These are phyloP conservation scores for Acer negundo DNA, from an alignment of 345 rosid genomes.

Conservation along the genomic window DNA sequence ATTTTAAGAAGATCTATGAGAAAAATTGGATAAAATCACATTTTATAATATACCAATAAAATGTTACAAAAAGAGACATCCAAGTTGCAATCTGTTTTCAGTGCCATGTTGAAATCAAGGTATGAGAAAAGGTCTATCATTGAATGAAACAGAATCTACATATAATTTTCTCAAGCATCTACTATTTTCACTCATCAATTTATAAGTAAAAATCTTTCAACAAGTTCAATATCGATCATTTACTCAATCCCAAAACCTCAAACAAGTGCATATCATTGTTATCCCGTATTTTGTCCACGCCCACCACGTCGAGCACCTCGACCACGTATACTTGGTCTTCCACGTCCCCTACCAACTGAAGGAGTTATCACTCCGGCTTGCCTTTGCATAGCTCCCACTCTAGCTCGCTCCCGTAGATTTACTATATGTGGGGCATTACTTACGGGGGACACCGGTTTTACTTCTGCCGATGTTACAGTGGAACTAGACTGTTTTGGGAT, in stretches of 20 bases:
- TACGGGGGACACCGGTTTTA: conserved; percentile 48
- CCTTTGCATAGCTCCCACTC: conserved; percentile 52
- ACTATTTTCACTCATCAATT: background rate
- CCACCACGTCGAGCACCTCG: conserved; percentile 48
- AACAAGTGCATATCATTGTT: conserved; percentile 20
- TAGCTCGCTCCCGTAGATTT: conserved; percentile 58
- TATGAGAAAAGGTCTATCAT: background rate
- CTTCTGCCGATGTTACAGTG: conserved; percentile 41
- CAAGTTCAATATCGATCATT: background rate
- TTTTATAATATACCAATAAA: too few species aligned
- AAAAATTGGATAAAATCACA: too few species aligned
- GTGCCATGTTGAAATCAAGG: background rate
- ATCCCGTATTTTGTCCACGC: conserved; percentile 50
- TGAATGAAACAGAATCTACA: background rate
- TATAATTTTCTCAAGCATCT: background rate
- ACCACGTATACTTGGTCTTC: conserved; percentile 47
- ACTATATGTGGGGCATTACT: conserved; percentile 46
- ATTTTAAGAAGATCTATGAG: too few species aligned
- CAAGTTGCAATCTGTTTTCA: too few species aligned
- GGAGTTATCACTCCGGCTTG: conserved; percentile 47
- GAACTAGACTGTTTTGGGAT: conserved; percentile 32
- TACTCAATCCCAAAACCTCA: background rate
- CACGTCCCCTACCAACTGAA: conserved; percentile 45
- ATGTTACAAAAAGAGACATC: too few species aligned
- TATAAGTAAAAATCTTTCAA: background rate